Evolutionary conservation across 495 filamentous ascomycete species (phyloP).

Genomic region (Neurospora sp.): DNA sequence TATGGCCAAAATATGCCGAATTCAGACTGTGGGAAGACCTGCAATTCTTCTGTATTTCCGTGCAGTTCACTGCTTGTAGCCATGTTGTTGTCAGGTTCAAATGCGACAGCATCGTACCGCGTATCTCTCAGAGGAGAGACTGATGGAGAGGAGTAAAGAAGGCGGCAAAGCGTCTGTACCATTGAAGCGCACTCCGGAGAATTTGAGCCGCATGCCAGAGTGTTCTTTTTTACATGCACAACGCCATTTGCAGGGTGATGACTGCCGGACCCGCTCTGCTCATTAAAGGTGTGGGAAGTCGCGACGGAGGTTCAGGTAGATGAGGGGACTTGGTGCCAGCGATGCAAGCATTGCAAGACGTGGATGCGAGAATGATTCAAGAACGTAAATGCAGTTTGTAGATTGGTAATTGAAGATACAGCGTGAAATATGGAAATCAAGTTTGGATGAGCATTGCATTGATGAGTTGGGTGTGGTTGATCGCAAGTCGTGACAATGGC

Average conservation of each 20-base stretch:
- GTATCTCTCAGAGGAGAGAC: not conserved
- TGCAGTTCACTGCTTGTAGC: not conserved
- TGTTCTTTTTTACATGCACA: no score
- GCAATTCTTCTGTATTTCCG: not conserved
- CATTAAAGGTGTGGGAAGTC: not conserved
- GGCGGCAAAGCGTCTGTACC: not conserved
- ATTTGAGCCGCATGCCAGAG: not conserved
- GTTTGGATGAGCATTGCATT: not conserved
- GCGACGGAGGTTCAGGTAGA: not conserved
- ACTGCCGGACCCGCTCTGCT: not conserved
- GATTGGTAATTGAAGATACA: no score
- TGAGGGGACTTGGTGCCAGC: not conserved
- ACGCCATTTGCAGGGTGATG: not conserved
- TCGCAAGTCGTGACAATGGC: not conserved
- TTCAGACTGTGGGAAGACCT: not conserved
- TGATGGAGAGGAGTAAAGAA: not conserved
- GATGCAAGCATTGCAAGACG: not conserved
- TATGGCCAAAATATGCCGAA: not conserved
- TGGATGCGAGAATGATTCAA: not conserved
- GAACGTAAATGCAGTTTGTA: not conserved
- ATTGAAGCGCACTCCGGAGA: not conserved
- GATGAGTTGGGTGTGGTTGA: not conserved
- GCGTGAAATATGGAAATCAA: not conserved
- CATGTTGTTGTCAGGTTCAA: not conserved
- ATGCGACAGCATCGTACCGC: not conserved